A percentile compares a stretch with the other conserved stretches of the same genome.
Conservation (phyloP, 2,329 filamentous ascomycete species). For the Raffaelea deltoideospora region DNA sequence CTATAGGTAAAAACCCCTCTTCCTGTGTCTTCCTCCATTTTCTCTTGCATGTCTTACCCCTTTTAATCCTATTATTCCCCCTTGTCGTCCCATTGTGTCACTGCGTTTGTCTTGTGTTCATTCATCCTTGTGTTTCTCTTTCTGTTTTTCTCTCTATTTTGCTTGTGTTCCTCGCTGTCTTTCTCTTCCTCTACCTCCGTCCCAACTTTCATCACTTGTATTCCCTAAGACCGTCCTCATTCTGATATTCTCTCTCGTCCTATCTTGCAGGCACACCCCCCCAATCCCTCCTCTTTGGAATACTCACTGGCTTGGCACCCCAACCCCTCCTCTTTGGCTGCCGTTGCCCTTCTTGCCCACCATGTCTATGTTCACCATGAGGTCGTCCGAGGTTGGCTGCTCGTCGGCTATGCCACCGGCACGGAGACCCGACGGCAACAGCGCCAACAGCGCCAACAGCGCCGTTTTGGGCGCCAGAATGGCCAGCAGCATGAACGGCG, state of each 20-base stretch:
- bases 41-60: too few relatives aligned
- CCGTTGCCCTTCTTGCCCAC: background rate
- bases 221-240: background rate
- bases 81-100: too few relatives aligned
- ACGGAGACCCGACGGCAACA: too few relatives aligned
- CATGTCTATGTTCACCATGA: constrained; percentile 6
- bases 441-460: too few relatives aligned
- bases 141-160: background rate
- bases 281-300: background rate
- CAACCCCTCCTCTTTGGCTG: background rate
- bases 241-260: background rate
- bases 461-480: too few relatives aligned
- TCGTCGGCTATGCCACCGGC: background rate
- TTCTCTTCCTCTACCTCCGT: background rate
- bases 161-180: background rate
- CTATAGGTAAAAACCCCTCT: too few relatives aligned
- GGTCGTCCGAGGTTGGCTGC: constrained; percentile 1
- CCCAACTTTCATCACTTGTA: background rate
- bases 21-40: too few relatives aligned
- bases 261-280: too few relatives aligned
- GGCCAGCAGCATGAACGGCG: too few relatives aligned
- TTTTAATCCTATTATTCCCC: background rate
- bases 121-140: background rate
- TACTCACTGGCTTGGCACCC: background rate
- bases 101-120: background rate